Base-by-base conservation (phyloP, 2,329 filamentous ascomycete species). In the Trichoderma gracile region DNA sequence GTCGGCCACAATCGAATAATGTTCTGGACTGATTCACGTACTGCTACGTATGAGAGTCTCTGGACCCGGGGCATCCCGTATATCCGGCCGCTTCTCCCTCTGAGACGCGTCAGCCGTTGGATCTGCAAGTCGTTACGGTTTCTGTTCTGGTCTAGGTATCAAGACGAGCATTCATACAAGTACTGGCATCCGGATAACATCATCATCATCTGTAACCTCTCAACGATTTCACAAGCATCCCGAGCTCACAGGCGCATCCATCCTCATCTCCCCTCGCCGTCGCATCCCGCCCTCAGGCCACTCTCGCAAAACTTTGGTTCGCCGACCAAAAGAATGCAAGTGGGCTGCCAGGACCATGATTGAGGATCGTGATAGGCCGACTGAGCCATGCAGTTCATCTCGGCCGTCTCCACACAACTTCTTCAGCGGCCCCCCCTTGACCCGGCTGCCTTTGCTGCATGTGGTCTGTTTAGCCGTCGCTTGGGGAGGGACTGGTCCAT, bases 201-300 rank as follows among this genome's bases (percentile, higher is more conserved):
- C 52, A 25, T n/a, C 15, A 30, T 15, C 15, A 1, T 27, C 42
- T n/a, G 12, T 47, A 2, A 21, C 27, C 50, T 53, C 30, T 53
- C 19, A n/a, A 53, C 17, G 7, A 30, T 8, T 30, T 30, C 30
- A 30, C 30, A 30, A 30, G 30, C 30, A 30, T 30, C 30, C 8
- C 6, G 8, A 30, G 30, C 30, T 8, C 30, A 30, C 30, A 9
- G 30, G 30, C 30, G 8, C 33, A 12, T 12, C 33, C 33, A 38
- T 42, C 33, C 7, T 25, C 43, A 25, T 59, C 19, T 40, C 50
- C 19, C 56, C 30, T 38, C 56, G 45, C 53, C 53, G 53, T 56
- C 56, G 56, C 45, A 38, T 27, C 46, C 56, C 45, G 56, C 45
- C 23, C 56, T 59, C 56, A 59, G 21, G 56, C 45, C 56, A 59